Conservation (phyloP, 768 basidiomycete species). For the Dendrothele bispora region DNA sequence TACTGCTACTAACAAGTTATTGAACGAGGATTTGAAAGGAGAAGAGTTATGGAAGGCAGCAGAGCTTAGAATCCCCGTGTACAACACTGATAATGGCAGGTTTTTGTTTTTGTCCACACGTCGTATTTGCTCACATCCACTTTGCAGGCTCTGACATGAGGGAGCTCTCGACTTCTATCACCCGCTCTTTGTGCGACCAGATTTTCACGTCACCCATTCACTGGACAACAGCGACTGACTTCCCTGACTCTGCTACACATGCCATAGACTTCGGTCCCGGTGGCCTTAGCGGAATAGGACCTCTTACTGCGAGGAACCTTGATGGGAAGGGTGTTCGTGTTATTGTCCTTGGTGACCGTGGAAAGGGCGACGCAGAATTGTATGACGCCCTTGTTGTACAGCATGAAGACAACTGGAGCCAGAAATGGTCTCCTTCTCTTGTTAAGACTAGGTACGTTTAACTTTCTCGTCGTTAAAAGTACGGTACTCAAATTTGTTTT, state of each 20-base stretch:
- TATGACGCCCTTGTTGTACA: slow-evolving; percentile 66
- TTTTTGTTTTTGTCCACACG: slow-evolving; percentile 15
- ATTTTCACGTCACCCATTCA: slow-evolving; percentile 92
- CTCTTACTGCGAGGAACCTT: slow-evolving; percentile 84
- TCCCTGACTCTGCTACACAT: slow-evolving; percentile 90
- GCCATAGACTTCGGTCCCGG: slow-evolving; percentile 97
- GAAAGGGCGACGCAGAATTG: slow-evolving; percentile 85
- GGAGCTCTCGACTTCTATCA: slow-evolving; percentile 63
- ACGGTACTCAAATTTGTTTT: slow-evolving; percentile 9
- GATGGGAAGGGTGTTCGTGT: slow-evolving; percentile 93
- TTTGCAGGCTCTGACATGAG: slow-evolving; percentile 83
- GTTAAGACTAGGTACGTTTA: slow-evolving; percentile 81
- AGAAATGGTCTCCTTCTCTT: slow-evolving; percentile 80
- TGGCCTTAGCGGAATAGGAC: slow-evolving; percentile 90
- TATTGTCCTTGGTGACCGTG: slow-evolving; percentile 87
- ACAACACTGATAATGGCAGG: slow-evolving; percentile 90
- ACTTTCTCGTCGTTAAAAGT: slow-evolving; percentile 2
- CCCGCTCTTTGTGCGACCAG: slow-evolving; percentile 87
- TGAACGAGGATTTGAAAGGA: slow-evolving; percentile 71
- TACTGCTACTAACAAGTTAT: slow-evolving; percentile 72
- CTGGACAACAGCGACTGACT: slow-evolving; percentile 88
- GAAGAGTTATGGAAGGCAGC: slow-evolving; percentile 75
- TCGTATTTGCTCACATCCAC: slow-evolving; percentile 9
- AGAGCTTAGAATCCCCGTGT: slow-evolving; percentile 83
- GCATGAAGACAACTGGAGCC: slow-evolving; percentile 88